Evolutionary conservation across 352 stramenopile species (phyloP), one percentile per base, ranked within the genome.

Genomic region (Albugo candida): DNA sequence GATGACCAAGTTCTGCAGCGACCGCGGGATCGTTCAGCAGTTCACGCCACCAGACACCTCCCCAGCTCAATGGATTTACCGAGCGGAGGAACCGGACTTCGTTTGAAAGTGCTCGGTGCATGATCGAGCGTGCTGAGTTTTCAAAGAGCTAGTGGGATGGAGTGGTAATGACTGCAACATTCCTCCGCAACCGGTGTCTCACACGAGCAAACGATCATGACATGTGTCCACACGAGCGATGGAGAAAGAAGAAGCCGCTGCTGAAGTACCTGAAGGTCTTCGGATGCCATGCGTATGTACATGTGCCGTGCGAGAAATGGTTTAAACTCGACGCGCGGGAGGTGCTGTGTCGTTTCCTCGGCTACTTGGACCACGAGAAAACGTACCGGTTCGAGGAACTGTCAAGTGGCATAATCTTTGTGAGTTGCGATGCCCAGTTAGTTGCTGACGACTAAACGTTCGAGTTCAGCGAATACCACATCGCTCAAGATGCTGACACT

Each of bases 11-110:
- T 31, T 31, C 8, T 31, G 24, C 24, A 31, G 8, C 24, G 24
- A 31, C 24, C 8, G 24, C 3, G 24, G 24, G 3, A 31, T 31
- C 3, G 18, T 42, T 17, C 49, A 60, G 31, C 53, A 60, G 18
- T 56, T 56, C 44, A 60, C 48, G 5, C 48, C 43, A 6, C 31
- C 48, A 0, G 51, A 56, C 19, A 60, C 54, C 24, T 13, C 37
- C 54, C 16, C 38, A 60, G 14, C n/a, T 49, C 20, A 60, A 49
- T 10, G 43, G 49, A 46, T 40, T 55, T 10, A 47, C 48, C 1
- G 48, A 59, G 24, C 18, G 36, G 3, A 55, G 48, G 42, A 55
- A 53, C 11, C 41, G 35, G 17, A 47, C 24, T 11, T 53, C 40
- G 48, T 31, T 8, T 31, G 24, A 31, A 31, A 8, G 3, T 31